A percentile compares a stretch with the other conserved stretches of the same genome.
Conservation (phyloP, 805 yeast genomes). For the Metschnikowia cubensis region DNA sequence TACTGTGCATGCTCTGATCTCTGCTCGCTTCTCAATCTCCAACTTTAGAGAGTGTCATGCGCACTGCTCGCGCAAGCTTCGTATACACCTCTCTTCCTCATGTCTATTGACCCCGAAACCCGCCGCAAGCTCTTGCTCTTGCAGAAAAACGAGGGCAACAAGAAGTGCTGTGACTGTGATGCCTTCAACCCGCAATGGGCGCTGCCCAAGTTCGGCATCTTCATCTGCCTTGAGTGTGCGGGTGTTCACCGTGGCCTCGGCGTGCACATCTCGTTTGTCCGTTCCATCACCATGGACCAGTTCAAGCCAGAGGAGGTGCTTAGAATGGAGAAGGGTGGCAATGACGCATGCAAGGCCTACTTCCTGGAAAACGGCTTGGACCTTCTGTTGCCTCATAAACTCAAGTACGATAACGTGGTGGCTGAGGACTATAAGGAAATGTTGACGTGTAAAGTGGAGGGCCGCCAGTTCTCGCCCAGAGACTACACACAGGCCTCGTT, state of each 20-base stretch:
- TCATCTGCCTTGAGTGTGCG: conserved; percentile 96
- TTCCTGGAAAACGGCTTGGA: conserved; percentile 72
- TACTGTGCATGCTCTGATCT: no score
- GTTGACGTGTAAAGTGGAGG: conserved; percentile 72
- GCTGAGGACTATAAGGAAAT: conserved; percentile 93
- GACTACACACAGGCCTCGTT: conserved; percentile 51
- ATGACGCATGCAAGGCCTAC: conserved; percentile 66
- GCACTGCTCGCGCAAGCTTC: not conserved
- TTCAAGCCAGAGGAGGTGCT: conserved; percentile 88
- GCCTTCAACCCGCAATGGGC: conserved; percentile 99
- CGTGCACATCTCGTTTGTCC: conserved; percentile 92
- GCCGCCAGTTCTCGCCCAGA: conserved; percentile 60
- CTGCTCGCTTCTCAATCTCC: no score
- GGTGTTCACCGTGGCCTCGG: conserved; percentile 95
- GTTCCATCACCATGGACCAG: conserved; percentile 98
- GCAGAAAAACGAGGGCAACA: conserved; percentile 80
- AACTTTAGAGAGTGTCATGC: not conserved
- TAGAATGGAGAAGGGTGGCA: conserved; percentile 94
- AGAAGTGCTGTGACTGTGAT: conserved; percentile 87
- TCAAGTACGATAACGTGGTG: conserved; percentile 81
- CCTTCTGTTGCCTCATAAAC: conserved; percentile 55
- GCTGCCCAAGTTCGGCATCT: conserved; percentile 95
- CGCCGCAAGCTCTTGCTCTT: conserved; percentile 71
- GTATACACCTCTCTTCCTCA: conserved; percentile 9
- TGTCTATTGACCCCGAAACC: conserved; percentile 91